phyloP scores from a whole-genome alignment of 495 filamentous ascomycete genomes.

The Aspergillus conjunctus region DNA sequence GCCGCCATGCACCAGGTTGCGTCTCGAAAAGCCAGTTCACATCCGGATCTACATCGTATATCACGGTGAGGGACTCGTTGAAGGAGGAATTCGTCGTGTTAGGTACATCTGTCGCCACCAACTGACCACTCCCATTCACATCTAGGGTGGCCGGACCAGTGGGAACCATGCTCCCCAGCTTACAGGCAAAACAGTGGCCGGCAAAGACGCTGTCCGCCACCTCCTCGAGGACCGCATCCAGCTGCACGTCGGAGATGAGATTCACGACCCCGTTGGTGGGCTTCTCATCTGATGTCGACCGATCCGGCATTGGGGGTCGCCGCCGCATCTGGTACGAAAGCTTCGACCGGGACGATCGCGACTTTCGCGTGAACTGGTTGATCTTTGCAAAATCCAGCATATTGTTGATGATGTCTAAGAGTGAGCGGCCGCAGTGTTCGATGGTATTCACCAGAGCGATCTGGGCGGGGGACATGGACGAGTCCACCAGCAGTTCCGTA shows the following conservation, averaged over 20 bases:
- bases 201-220: constrained; percentile 62
- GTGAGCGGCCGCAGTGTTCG: constrained; percentile 11
- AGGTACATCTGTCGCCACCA: constrained; percentile 22
- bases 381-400: constrained; percentile 19
- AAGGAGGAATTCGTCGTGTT: constrained; percentile 23
- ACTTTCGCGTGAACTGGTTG: constrained; percentile 14
- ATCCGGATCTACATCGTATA: constrained; percentile 57
- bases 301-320: not conserved
- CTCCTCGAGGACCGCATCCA: constrained; percentile 58
- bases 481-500: constrained; percentile 19
- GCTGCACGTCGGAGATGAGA: constrained; percentile 29
- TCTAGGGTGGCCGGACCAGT: not conserved
- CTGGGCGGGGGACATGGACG: constrained; percentile 8
- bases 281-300: not conserved
- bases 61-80: constrained; percentile 42
- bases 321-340: not conserved
- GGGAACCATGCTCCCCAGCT: not conserved
- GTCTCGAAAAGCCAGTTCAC: constrained; percentile 57
- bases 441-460: constrained; percentile 13
- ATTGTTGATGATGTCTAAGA: constrained; percentile 19
- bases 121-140: not conserved
- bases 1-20: constrained; percentile 62
- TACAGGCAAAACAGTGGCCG: constrained; percentile 40
- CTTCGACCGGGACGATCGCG: not conserved
- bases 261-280: not conserved